Evolutionary conservation across 2,329 filamentous ascomycete genomes (phyloP), one percentile per base, ranked within the genome.

Genomic region (Diaporthe citriasiana): DNA sequence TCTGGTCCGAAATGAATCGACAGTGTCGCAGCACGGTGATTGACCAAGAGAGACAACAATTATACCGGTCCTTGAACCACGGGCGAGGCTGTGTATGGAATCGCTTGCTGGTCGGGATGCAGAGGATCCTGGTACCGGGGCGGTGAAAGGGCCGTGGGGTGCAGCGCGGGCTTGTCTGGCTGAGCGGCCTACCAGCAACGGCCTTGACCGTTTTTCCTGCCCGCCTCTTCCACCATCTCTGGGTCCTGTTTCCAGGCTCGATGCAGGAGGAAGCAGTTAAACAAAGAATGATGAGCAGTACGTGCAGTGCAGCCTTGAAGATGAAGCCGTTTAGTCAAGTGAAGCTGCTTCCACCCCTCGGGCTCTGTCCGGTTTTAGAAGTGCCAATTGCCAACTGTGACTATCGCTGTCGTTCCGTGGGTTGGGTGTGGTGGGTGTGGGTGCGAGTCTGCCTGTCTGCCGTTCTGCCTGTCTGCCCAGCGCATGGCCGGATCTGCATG

Each of bases 401-500:
- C 59, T 53, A 68, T 68, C 57, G 60, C 53, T 66, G 66, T 72
- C 66, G 71, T 55, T 25, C 55, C 63, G 66, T 45, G 51, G 42
- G 33, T 35, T 66, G 71, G 33, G 47, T 17, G 63, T 40, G 22
- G 42, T 19, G n/a, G 30, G 10, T 13, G 55, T 40, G 19, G 59
- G 71, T 25, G 63, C 19, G 63, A n/a, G 40, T 45, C 40, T 63
- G 59, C n/a, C 56, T 33, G 47, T 68, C 45, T 66, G 63, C 57
- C 63, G 25, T 27, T 63, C 57, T 30, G 25, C 15, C 63, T 42
- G 60, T 68, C 71, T 47, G 72, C 51, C 42, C 59, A 50, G 50
- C 73, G 40, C 63, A 68, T 59, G 65, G 74, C 74, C 74, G 50
- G 71, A 66, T 68, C 71, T 75, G 74, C 74, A 75, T 63, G 71